Percentiles rank a stretch among this genome's conserved stretches.
These are phyloP conservation scores for Phyllosticta capitalensis DNA, from an alignment of 2,329 filamentous ascomycete species.

Conservation along the genomic window DNA sequence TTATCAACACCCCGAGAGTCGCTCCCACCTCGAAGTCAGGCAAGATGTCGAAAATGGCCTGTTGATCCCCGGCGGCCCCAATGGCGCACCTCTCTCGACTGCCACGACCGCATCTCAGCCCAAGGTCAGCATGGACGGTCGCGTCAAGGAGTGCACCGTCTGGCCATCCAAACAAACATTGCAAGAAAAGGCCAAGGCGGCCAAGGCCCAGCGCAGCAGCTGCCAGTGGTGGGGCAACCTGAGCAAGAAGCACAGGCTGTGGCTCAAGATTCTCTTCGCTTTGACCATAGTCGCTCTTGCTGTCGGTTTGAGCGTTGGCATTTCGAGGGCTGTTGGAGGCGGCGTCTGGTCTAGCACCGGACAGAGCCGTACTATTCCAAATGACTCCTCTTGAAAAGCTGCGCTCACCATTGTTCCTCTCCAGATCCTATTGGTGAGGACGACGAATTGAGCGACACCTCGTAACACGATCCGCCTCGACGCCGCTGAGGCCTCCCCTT, in stretches of 20 bases:
- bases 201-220: slow-evolving; percentile 27
- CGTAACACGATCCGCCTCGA: background rate
- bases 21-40: slow-evolving; percentile 10
- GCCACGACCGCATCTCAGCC: slow-evolving; percentile 30
- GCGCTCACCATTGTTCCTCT: background rate
- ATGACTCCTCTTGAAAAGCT: slow-evolving; percentile 2
- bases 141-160: slow-evolving; percentile 42
- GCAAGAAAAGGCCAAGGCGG: slow-evolving; percentile 31
- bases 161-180: slow-evolving; percentile 42
- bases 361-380: slow-evolving; percentile 24
- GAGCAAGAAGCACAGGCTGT: slow-evolving; percentile 35
- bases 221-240: slow-evolving; percentile 33
- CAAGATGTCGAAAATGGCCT: slow-evolving; percentile 22
- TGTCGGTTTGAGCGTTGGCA: slow-evolving; percentile 40
- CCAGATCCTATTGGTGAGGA: background rate
- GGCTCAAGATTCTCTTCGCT: slow-evolving; percentile 36
- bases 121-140: slow-evolving; percentile 32
- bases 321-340: slow-evolving; percentile 39
- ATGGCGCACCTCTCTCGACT: slow-evolving; percentile 21
- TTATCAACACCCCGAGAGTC: slow-evolving; percentile 36
- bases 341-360: slow-evolving; percentile 35
- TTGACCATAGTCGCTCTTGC: slow-evolving; percentile 36
- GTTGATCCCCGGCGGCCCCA: slow-evolving; percentile 33
- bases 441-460: background rate
- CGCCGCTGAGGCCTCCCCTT: background rate